phyloP scores from a whole-genome alignment of 768 basidiomycete species.

The Crepidotus variabilis region DNA sequence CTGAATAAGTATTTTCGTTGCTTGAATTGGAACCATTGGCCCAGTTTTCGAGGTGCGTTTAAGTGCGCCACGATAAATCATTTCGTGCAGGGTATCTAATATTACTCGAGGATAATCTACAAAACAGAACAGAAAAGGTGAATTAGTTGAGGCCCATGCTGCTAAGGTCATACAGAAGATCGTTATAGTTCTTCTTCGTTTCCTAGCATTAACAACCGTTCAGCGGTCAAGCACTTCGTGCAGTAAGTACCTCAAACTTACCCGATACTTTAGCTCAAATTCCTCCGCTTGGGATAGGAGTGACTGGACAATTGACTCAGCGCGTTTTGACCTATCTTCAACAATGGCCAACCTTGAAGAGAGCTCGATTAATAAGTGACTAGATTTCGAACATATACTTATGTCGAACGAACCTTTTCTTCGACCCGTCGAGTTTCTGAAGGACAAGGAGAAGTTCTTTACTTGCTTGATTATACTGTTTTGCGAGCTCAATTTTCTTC shows the following conservation, averaged over 20 bases:
- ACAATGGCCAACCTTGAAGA: slow-evolving; percentile 9
- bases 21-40: background rate
- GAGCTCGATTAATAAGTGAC: background rate
- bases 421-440: slow-evolving; percentile 21
- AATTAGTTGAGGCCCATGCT: slow-evolving; percentile 16
- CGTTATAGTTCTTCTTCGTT: slow-evolving; percentile 18
- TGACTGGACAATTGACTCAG: slow-evolving; percentile 16
- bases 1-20: background rate
- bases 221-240: background rate
- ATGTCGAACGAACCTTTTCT: slow-evolving; percentile 21
- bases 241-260: background rate
- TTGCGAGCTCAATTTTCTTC: slow-evolving; percentile 13
- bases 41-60: background rate
- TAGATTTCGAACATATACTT: background rate
- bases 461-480: slow-evolving; percentile 13
- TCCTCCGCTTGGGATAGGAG: slow-evolving; percentile 14
- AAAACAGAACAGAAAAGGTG: background rate
- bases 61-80: no score
- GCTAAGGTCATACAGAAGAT: slow-evolving; percentile 23
- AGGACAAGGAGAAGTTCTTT: slow-evolving; percentile 17
- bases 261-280: slow-evolving; percentile 19
- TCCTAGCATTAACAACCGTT: slow-evolving; percentile 11
- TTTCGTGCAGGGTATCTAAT: background rate
- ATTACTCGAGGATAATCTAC: background rate
- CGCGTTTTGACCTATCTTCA: slow-evolving; percentile 14